Conservation (phyloP, 495 filamentous ascomycete species). For the Podospora fimiseda region DNA sequence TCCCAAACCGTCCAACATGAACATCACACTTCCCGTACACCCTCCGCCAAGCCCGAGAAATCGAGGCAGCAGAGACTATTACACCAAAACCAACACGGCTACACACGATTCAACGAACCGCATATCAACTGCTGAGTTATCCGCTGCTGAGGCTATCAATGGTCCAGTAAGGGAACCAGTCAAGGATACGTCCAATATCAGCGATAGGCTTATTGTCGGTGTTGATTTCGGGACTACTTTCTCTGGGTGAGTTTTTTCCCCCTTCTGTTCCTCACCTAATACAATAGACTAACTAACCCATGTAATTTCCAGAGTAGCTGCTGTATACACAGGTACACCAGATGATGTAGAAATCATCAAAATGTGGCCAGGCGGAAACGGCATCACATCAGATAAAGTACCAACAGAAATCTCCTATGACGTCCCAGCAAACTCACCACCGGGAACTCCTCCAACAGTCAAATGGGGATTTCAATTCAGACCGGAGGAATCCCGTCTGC, state of each 20-base stretch:
- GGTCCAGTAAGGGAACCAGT: conserved; percentile 48
- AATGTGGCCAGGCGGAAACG: conserved; percentile 71
- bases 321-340: conserved; percentile 68
- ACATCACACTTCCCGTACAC: conserved; percentile 45
- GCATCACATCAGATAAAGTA: conserved; percentile 64
- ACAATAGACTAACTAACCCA: background rate
- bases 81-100: conserved; percentile 27
- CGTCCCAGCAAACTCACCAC: conserved; percentile 28
- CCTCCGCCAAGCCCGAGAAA: conserved; percentile 41
- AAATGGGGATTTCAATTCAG: conserved; percentile 76
- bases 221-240: conserved; percentile 68
- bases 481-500: conserved; percentile 64
- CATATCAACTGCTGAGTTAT: conserved; percentile 34
- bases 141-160: conserved; percentile 50
- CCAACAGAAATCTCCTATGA: conserved; percentile 58
- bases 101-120: background rate
- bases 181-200: conserved; percentile 37
- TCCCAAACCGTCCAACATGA: conserved; percentile 26
- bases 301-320: conserved; percentile 50
- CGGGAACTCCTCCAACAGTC: conserved; percentile 35
- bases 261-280: background rate
- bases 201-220: conserved; percentile 56
- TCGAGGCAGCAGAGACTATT: conserved; percentile 50
- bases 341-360: conserved; percentile 78
- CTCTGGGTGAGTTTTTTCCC: conserved; percentile 47